Percentiles rank a stretch among this genome's conserved stretches.
These are phyloP conservation scores for Aegilops speltoides DNA, from an alignment of 176 grass and related monocot genomes.

Conservation along the genomic window DNA sequence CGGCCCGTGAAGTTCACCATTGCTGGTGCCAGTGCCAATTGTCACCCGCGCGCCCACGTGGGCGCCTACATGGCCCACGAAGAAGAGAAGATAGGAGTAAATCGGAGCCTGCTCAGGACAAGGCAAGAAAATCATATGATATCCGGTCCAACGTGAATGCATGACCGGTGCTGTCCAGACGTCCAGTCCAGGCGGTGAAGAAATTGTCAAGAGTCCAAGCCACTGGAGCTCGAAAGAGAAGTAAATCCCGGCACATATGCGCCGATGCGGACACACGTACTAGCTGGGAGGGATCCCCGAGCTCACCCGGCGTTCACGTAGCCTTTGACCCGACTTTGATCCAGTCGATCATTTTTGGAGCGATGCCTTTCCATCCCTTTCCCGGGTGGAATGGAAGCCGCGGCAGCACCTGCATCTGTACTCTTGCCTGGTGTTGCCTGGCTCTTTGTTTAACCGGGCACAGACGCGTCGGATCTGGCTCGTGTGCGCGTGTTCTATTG, in stretches of 20 bases:
- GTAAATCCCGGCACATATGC: not conserved
- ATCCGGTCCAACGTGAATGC: not conserved
- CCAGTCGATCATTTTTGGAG: too few relatives aligned
- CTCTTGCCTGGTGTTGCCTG: not conserved
- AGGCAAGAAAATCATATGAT: not conserved
- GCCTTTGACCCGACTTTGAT: not conserved
- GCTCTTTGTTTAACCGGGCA: not conserved
- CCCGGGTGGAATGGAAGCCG: not conserved
- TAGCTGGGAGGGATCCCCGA: not conserved
- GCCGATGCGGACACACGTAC: not conserved
- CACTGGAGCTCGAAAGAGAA: not conserved
- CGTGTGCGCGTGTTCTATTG: not conserved
- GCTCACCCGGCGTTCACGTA: not conserved
- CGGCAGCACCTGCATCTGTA: too few relatives aligned
- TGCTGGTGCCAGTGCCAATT: not conserved
- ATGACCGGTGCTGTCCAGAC: not conserved
- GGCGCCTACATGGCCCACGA: not conserved
- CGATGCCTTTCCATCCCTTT: not conserved
- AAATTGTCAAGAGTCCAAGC: not conserved
- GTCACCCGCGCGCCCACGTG: not conserved
- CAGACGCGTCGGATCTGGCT: not conserved
- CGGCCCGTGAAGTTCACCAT: not conserved
- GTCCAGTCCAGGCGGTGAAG: not conserved
- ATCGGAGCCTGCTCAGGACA: not conserved
- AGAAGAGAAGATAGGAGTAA: not conserved